Evolutionary conservation across 805 yeast genomes (phyloP).

Genomic region (Candida pini): DNA sequence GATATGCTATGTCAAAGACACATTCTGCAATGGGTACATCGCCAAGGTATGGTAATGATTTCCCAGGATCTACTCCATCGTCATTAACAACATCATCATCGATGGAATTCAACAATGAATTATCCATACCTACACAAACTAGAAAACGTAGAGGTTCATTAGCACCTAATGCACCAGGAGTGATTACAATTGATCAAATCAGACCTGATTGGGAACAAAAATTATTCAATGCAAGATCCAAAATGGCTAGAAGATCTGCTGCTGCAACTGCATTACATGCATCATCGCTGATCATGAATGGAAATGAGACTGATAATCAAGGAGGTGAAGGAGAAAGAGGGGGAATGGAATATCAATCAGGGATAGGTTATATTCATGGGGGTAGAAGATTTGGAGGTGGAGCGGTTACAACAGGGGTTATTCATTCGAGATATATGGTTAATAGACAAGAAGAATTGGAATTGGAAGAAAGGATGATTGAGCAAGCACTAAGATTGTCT

Average conservation of each 20-base stretch:
- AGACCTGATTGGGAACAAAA: constrained; percentile 92
- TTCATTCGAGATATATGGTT: too few species aligned
- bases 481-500: constrained; percentile 75
- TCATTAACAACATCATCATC: neutral
- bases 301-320: constrained; percentile 2
- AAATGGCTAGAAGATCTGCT: constrained; percentile 81
- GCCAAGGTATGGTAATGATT: constrained; percentile 13
- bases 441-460: constrained; percentile 31
- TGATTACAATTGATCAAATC: constrained; percentile 72
- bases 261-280: constrained; percentile 94
- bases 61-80: constrained; percentile 4
- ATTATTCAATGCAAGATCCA: constrained; percentile 64
- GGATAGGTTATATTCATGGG: constrained; percentile 4
- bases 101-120: neutral
- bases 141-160: constrained; percentile 46
- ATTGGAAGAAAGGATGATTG: constrained; percentile 72
- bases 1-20: constrained; percentile 23
- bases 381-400: constrained; percentile 30
- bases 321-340: too few species aligned
- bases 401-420: too few species aligned
- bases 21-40: constrained; percentile 25
- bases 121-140: neutral
- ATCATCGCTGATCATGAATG: constrained; percentile 58
- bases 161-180: constrained; percentile 63
- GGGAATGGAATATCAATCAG: neutral